Evolutionary conservation across 305 asterid genomes (phyloP).

Genomic region (Fraxinus angustifolia): DNA sequence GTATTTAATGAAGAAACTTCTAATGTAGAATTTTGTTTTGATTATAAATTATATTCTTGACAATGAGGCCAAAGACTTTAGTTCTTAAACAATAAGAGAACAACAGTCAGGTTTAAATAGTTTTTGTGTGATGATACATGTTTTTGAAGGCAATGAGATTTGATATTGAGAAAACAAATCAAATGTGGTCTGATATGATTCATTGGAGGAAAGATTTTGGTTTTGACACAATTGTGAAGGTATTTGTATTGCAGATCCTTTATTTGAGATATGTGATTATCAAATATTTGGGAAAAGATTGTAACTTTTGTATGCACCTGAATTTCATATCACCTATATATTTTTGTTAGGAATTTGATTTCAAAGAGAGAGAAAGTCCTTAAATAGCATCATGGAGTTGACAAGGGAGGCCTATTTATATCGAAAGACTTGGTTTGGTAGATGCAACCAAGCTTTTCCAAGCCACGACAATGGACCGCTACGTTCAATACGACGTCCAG

Average conservation of each 20-base stretch:
- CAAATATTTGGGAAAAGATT: too few relatives aligned
- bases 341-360: too few relatives aligned
- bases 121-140: background rate
- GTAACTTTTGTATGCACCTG: too few relatives aligned
- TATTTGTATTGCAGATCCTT: too few relatives aligned
- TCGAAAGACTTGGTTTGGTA: too few relatives aligned
- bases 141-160: too few relatives aligned
- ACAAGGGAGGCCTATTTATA: conserved; percentile 89
- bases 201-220: too few relatives aligned
- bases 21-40: background rate
- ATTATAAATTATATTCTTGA: background rate
- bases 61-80: background rate
- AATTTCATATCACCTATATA: too few relatives aligned
- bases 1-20: background rate
- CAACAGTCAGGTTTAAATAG: background rate
- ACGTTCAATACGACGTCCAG: conserved; percentile 71
- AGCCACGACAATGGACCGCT: conserved; percentile 81
- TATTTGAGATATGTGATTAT: too few relatives aligned
- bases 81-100: background rate
- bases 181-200: too few relatives aligned
- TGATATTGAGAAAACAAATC: too few relatives aligned
- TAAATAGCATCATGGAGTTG: conserved; percentile 81
- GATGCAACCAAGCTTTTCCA: conserved; percentile 81
- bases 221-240: too few relatives aligned
- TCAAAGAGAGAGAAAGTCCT: conserved; percentile 80